A percentile compares a stretch with the other conserved stretches of the same genome.
These are phyloP conservation scores for Apiotrichum akiyoshidainum DNA, from an alignment of 1,284 basidiomycete genomes.

Conservation along the genomic window DNA sequence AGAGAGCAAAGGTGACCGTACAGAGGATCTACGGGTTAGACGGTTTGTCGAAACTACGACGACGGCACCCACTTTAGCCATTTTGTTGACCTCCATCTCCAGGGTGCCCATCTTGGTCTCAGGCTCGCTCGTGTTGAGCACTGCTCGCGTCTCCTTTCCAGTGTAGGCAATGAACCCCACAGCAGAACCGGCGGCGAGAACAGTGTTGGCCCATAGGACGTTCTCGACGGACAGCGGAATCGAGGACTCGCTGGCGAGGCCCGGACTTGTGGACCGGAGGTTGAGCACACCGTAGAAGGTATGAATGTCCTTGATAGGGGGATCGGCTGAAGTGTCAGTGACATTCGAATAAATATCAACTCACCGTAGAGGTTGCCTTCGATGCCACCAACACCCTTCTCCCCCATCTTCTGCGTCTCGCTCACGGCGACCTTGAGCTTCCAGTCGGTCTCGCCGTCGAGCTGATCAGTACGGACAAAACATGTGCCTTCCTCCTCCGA, in stretches of 20 bases:
- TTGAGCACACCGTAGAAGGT: conserved; percentile 92
- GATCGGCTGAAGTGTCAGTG: conserved; percentile 63
- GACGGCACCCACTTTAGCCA: conserved; percentile 73
- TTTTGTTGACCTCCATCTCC: conserved; percentile 90
- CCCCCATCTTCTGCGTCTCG: conserved; percentile 71
- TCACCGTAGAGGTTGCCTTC: conserved; percentile 81
- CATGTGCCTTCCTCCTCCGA: conserved; percentile 79
- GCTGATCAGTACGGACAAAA: conserved; percentile 95
- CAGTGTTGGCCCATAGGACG: conserved; percentile 95
- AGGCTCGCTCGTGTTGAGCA: conserved; percentile 99
- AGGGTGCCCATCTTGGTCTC: conserved; percentile 90
- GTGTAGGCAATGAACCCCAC: conserved; percentile 93
- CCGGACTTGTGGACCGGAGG: conserved; percentile 55
- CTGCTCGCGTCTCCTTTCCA: conserved; percentile 88
- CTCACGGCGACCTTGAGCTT: conserved; percentile 88
- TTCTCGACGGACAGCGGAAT: conserved; percentile 89
- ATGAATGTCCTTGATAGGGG: conserved; percentile 95
- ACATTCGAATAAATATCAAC: conserved; percentile 27
- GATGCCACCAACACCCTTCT: conserved; percentile 66
- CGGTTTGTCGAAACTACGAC: neutral
- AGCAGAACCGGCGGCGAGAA: conserved; percentile 89
- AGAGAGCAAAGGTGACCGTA: conserved; percentile 86
- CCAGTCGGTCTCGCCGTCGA: conserved; percentile 99
- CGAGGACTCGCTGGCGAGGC: conserved; percentile 61
- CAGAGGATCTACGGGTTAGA: conserved; percentile 72